phyloP scores from a whole-genome alignment of 176 grass and related monocot genomes.

The Carex littledalei region DNA sequence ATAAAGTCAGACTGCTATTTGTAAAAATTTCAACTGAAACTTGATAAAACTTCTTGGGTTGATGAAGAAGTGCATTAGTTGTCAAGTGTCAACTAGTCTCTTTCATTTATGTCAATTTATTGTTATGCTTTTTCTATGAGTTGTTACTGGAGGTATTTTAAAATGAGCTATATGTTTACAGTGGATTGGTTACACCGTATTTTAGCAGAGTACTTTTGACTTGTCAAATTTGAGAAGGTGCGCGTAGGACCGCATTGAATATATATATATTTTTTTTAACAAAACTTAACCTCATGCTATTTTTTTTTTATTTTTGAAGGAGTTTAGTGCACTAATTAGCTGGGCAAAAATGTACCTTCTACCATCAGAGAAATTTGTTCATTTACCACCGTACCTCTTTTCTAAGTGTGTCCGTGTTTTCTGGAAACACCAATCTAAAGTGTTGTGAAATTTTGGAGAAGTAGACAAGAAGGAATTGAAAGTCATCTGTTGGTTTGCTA shows the following conservation, averaged over 20 bases:
- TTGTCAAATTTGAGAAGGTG: not conserved
- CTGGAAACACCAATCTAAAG: not conserved
- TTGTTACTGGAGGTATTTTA: not conserved
- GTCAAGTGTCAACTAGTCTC: not conserved
- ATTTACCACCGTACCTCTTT: not conserved
- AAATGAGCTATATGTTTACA: conserved; percentile 1
- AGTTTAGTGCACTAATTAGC: not conserved
- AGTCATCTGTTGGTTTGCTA: conserved; percentile 5
- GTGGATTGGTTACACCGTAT: conserved; percentile 8
- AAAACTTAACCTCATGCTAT: not conserved
- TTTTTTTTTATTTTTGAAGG: not conserved
- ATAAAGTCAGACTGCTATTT: not conserved
- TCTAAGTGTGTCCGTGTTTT: not conserved
- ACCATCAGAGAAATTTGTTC: not conserved
- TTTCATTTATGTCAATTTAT: not conserved
- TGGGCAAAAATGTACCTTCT: not conserved
- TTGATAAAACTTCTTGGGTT: not conserved
- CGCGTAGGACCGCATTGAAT: not conserved
- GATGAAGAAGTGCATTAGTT: not conserved
- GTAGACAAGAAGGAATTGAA: not conserved
- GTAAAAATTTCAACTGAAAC: not conserved
- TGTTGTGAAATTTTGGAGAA: not conserved
- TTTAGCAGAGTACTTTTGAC: not conserved
- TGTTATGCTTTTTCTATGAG: conserved; percentile 14
- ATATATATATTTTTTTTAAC: not conserved